Evolutionary conservation across 257 asterid species (phyloP), one percentile per base, ranked within the genome.

Genomic region (Solanum corneliomulleri): DNA sequence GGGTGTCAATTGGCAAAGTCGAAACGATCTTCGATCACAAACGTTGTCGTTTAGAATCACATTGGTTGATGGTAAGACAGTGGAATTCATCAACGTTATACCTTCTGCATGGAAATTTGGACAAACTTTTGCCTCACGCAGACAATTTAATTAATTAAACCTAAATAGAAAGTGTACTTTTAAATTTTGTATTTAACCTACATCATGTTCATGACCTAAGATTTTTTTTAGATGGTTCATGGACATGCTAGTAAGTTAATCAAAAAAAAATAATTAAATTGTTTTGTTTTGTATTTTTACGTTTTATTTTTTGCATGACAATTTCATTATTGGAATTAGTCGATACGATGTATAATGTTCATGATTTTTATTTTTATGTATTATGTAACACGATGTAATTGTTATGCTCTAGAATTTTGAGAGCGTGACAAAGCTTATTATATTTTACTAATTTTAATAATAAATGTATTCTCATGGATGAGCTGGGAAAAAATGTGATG

Each of bases 1-100:
- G 98, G 98, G 98, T 27, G 96, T 94, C 21, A 91, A 95, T 66
- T 94, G 97, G 97, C 93, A 93, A 56, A 89, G 90, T 89, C 45
- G 70, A n/a, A 33, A 64, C 5, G 95, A 94, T 60, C 87, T 95
- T 74, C 93, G 93, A 20, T 44, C 87, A 66, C 94, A 95, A 87
- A 89, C 91, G 31, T 87, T 94, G 87, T 95, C 97, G 58, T 94
- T 94, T 82, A 89, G 91, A 85, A 31, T 94, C 85, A 86, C 88
- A 7, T 77, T 92, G 87, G 92, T 85, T 47, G 89, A 92, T 56
- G 94, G 96, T 75, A 91, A 68, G 39, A 86, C 91, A 0, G 37
- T 86, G 25, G 87, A 89, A 8, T 92, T 94, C 89, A 45, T 87
- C 76, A 91, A 92, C 87, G 93, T 89, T 39, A 93, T 92, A 15